Evolutionary conservation across 768 basidiomycete genomes (phyloP), one percentile per base, ranked within the genome.

Genomic region (Lentinus brumalis): DNA sequence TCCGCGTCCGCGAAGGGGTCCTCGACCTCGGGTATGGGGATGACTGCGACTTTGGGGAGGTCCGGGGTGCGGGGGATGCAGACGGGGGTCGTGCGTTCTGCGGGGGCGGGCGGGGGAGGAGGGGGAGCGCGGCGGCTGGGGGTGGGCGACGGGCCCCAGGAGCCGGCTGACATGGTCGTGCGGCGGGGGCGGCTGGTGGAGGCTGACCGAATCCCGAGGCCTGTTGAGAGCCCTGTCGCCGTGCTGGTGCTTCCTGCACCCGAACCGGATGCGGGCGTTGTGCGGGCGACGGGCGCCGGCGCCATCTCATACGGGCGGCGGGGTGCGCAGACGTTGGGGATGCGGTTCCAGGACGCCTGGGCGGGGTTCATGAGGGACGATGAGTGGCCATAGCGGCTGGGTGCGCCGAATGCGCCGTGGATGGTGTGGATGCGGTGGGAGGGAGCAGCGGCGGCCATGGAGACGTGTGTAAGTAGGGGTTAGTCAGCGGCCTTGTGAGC

Each of bases 1-100:
- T 60, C 59, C 29, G 58, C 52, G 68, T 71, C 70, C n/a, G 66
- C 65, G 60, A 71, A 71, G 47, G 70, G 70, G 46, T 71, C 66
- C 12, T 66, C 67, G 50, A 60, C 41, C 54, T 18, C 46, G 14
- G 54, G 59, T 35, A 49, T 52, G 14, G 53, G 49, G 16, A 54
- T 21, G 12, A 26, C n/a, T n/a, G n/a, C n/a, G n/a, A n/a, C 26
- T 21, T 10, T n/a, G 1, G 47, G 18, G 47, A 29, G 9, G 46
- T 10, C 38, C 26, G 42, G 39, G 38, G 56, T 30, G 40, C 55
- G 55, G 40, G 66, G 60, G 9, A 51, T 60, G 40, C 59, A n/a
- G 26, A 47, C 54, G 41, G 57, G 29, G 5, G 53, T 55, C n/a
- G 61, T 57, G 56, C 61, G 61, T 58, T 62, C 61, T 30, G 32